Evolutionary conservation across 768 basidiomycete species (phyloP), one percentile per base, ranked within the genome.

Genomic region (Lactarius trivialis): DNA sequence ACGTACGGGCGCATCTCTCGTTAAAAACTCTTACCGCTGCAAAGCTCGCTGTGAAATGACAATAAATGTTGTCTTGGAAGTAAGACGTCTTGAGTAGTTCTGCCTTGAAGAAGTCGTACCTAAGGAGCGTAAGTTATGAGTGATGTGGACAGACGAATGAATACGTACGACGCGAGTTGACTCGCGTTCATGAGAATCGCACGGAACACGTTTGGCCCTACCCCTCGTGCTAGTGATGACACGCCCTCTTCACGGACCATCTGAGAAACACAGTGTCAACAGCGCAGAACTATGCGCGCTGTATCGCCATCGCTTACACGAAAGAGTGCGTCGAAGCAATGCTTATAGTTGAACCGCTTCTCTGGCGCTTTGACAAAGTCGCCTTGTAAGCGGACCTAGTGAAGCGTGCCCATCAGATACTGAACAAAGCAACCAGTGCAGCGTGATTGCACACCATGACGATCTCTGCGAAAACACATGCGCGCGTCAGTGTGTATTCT

Each of bases 21-120:
- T 43, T 24, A 37, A 59, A n/a, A 32, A 50, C 33, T 75, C 85
- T 57, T 70, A 90, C 90, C 52, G 93, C 92, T 39, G 87, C 89
- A 61, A 95, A 88, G 70, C 88, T 89, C 2, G 93, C 93, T 0
- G 88, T 83, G 68, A 93, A 92, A 70, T 96, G 93, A 60, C 84
- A 85, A 24, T 76, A 70, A 56, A 93, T 91, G 68, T 93, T 93
- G 67, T 96, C 93, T 1, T 86, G 73, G 66, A 95, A 88, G 70
- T 88, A 84, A 7, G 72, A 67, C 3, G 83, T 84, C 72, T 85
- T 85, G 54, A 94, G 73, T 6, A 95, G 76, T 69, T 91, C 86
- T 3, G 85, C 79, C 73, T 96, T 96, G 83, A 93, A 93, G 72
- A 89, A 92, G 73, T 96, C 93, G 70, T 96, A 96, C 12, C 88